These are phyloP conservation scores for Ilex aquifolium DNA, from an alignment of 257 asterid genomes.

Conservation along the genomic window DNA sequence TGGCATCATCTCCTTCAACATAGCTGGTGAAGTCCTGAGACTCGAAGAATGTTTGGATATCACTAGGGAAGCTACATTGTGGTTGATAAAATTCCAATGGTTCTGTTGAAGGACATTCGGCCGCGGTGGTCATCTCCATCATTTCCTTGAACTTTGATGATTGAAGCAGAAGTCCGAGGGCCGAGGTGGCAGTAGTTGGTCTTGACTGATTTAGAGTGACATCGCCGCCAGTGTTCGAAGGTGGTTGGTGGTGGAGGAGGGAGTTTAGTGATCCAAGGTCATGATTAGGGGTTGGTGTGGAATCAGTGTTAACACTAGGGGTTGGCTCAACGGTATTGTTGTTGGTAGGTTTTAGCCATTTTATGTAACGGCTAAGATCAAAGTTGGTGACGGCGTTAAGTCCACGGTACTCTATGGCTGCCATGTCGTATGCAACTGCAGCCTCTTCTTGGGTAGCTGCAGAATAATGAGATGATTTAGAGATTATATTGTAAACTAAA, in stretches of 20 bases:
- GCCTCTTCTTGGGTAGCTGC: constrained; percentile 91
- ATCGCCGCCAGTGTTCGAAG: background rate
- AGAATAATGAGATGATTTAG: background rate
- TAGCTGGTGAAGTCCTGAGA: constrained; percentile 30
- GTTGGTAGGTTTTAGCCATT: constrained; percentile 60
- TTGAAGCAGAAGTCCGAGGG: constrained; percentile 71
- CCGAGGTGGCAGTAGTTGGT: constrained; percentile 57
- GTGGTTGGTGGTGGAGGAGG: constrained; percentile 13
- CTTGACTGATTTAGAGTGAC: constrained; percentile 22
- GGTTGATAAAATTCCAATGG: constrained; percentile 25
- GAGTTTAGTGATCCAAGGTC: constrained; percentile 7
- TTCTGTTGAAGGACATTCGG: constrained; percentile 36
- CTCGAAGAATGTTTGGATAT: constrained; percentile 43
- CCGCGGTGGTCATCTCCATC: constrained; percentile 73
- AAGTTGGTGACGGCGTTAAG: constrained; percentile 79
- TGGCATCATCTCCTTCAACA: constrained; percentile 40
- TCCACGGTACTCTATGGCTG: constrained; percentile 85
- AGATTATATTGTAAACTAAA: too few relatives aligned
- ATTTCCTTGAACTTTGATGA: constrained; percentile 76
- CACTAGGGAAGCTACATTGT: constrained; percentile 48
- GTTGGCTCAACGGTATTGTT: constrained; percentile 6
- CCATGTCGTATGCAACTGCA: constrained; percentile 84
- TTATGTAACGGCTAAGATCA: constrained; percentile 77
- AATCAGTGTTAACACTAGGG: constrained; percentile 17
- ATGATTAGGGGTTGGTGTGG: constrained; percentile 13